Conservation (phyloP, 129 eudicot species). For the Saposhnikovia divaricata region DNA sequence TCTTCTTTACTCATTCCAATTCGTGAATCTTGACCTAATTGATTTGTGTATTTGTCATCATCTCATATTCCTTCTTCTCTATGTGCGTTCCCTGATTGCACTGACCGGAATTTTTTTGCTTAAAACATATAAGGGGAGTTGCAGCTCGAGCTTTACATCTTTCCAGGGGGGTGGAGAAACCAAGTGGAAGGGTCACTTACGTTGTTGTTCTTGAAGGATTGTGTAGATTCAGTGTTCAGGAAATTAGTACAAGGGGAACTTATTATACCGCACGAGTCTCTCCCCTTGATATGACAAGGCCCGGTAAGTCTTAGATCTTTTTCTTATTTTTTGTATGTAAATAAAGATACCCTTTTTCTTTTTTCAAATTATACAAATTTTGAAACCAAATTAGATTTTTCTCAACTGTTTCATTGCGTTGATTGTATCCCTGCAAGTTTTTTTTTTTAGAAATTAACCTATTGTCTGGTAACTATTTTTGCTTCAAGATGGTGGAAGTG, state of each 20-base stretch:
- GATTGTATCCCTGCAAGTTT: background rate
- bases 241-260: conserved; percentile 79
- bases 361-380: background rate
- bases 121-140: conserved; percentile 65
- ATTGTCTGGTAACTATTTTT: background rate
- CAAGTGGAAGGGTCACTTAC: conserved; percentile 97
- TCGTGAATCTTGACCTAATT: background rate
- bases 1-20: background rate
- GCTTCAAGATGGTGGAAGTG: background rate
- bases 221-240: conserved; percentile 90
- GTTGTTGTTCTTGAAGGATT: conserved; percentile 96
- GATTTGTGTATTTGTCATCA: background rate
- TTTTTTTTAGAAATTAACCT: background rate
- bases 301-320: conserved; percentile 40
- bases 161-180: conserved; percentile 99
- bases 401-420: background rate
- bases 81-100: background rate
- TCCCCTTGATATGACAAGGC: conserved; percentile 82
- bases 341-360: background rate
- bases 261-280: conserved; percentile 84
- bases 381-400: background rate
- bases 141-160: conserved; percentile 98
- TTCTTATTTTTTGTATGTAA: background rate
- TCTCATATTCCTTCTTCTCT: background rate
- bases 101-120: conserved; percentile 15